These are phyloP conservation scores for Scedosporium apiospermum DNA, from an alignment of 2,329 filamentous ascomycete species.

Conservation along the genomic window DNA sequence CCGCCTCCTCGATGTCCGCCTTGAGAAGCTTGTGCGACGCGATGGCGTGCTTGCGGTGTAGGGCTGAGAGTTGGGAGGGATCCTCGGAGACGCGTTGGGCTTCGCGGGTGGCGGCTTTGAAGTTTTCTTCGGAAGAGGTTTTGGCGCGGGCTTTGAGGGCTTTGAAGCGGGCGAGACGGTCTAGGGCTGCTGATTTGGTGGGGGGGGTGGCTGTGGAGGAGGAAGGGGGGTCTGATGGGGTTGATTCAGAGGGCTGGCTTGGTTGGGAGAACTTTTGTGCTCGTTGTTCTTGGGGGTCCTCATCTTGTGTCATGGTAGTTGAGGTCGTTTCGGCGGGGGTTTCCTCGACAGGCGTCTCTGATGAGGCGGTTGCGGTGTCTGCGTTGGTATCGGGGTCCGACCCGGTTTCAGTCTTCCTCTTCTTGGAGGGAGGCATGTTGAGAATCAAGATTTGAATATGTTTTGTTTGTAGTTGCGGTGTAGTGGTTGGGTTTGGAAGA, in stretches of 20 bases:
- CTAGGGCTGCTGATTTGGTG: constrained; percentile 30
- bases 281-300: not conserved
- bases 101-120: constrained; percentile 77
- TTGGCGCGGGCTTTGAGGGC: constrained; percentile 75
- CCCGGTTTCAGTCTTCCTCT: constrained; percentile 1
- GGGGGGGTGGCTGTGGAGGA: constrained; percentile 19
- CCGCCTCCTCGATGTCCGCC: constrained; percentile 74
- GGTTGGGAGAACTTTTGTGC: constrained; percentile 8
- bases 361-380: constrained; percentile 9
- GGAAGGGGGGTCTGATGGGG: constrained; percentile 9
- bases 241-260: constrained; percentile 7
- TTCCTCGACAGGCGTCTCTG: not conserved
- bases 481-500: not conserved
- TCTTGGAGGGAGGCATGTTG: constrained; percentile 3
- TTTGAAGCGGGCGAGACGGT: constrained; percentile 75
- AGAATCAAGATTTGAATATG: too few relatives aligned
- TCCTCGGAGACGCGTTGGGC: constrained; percentile 71
- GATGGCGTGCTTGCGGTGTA: constrained; percentile 80
- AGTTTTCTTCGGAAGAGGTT: constrained; percentile 61
- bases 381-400: not conserved
- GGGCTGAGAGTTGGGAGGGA: constrained; percentile 62
- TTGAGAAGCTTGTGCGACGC: constrained; percentile 90
- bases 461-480: not conserved
- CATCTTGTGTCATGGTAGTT: not conserved
- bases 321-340: constrained; percentile 3